Evolutionary conservation across 108 stramenopile species (phyloP), one percentile per base, ranked within the genome.

Genomic region (Nannochloropsis gaditana): DNA sequence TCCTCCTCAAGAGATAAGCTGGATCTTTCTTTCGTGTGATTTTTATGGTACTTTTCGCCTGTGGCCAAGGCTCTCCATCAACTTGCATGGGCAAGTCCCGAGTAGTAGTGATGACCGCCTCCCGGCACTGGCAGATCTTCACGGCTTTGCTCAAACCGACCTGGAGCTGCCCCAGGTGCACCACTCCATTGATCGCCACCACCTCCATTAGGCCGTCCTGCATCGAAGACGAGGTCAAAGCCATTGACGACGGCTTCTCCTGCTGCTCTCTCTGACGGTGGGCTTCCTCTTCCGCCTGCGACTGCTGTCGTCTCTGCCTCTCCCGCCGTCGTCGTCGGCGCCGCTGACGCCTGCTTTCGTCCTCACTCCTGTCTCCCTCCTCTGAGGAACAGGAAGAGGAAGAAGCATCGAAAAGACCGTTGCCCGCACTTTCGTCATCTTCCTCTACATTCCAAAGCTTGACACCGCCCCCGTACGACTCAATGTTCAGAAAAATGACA

Each of bases 61-160:
- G 88, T n/a, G 44, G 87, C 88, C 88, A 89, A 43, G 88, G 88
- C 85, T 89, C 88, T 15, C 88, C 88, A 84, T 89, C 88, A 82
- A 88, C 87, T 87, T 89, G 84, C 88, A 89, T 89, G 15, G 88
- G 88, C 79, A 89, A 81, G 21, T 84, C 45, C 5, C 81, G 43
- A 4, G 45, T 82, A 1, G 87, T 87, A 44, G 81, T 31, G 8
- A 89, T 85, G 43, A 83, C 44, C 73, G 87, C 42, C 85, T 87
- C 87, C 9, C 85, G 59, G 44, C 88, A 85, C 44, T 89, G 88
- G 31, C 86, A 84, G 41, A 89, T 44, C 0, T 85, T 42, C 6
- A 83, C 21, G 10, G 85, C 88, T 17, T 81, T 41, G 8, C 85
- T 84, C 11, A 89, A 43, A 3, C 83, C 83, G 44, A 88, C 87